A percentile compares a stretch with the other conserved stretches of the same genome.
Evolutionary conservation across 2,329 filamentous ascomycete genomes (phyloP).

Genomic region (Colletotrichum nymphaeae): DNA sequence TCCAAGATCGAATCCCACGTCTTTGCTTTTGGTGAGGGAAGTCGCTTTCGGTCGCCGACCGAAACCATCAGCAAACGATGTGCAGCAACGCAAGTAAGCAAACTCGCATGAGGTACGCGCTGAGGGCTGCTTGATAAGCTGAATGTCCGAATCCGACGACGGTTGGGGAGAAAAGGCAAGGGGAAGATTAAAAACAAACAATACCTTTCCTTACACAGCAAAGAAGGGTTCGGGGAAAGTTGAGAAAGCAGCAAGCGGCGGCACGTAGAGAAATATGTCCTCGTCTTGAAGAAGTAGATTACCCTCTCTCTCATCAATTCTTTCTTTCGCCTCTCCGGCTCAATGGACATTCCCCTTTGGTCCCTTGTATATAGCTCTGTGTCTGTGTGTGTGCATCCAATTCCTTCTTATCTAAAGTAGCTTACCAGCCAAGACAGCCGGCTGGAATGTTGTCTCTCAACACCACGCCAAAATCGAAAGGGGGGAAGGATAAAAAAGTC

Average conservation of each 20-base stretch:
- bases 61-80: conserved; percentile 20
- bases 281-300: not conserved
- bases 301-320: conserved; percentile 3
- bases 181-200: not conserved
- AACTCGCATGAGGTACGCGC: not conserved
- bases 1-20: not conserved
- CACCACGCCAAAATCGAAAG: conserved; percentile 27
- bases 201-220: not conserved
- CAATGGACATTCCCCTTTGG: not conserved
- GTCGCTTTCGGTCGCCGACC: conserved; percentile 32
- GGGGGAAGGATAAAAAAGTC: not conserved
- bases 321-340: not conserved
- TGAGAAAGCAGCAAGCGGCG: not conserved
- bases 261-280: conserved; percentile 11
- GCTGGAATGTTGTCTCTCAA: conserved; percentile 36
- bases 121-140: not conserved
- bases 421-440: conserved; percentile 25
- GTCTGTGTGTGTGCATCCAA: conserved; percentile 13
- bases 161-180: not conserved
- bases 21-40: not conserved
- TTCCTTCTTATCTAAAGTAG: conserved; percentile 20
- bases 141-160: conserved; percentile 3
- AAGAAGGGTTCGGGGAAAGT: not conserved
- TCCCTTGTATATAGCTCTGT: not conserved
- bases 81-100: not conserved